Evolutionary conservation across 179 eudicot species (phyloP), one percentile per base, ranked within the genome.

Genomic region (Vitellaria paradoxa): DNA sequence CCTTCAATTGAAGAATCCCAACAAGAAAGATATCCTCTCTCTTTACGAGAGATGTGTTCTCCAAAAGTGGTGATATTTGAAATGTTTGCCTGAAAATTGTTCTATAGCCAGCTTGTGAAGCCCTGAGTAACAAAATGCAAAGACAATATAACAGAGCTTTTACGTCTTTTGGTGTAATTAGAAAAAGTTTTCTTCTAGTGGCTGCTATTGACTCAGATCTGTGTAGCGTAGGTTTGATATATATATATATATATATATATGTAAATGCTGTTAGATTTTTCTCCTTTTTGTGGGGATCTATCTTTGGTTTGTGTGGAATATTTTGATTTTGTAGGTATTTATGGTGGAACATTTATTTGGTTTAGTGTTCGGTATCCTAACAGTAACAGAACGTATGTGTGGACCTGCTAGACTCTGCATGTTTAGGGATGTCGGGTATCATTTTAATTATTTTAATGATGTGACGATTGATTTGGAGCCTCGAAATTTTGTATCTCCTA

Each of bases 11-110:
- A 91, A 80, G 88, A 86, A 87, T 57, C 87, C 93, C 0, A 87
- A 79, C 85, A 96, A 93, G 89, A 93, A 90, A 80, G 98, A 93
- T 10, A 85, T 90, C 53, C n/a, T 96, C 52, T 89, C 98, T 66
- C 86, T 96, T 70, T 96, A 96, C 60, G 99, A 96, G 81, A 90
- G 81, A 75, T 86, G 82, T 59, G 85, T 96, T 72, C 85, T 93
- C 37, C 86, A 88, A 73, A 93, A 88, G 77, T 86, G 81, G 4
- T 90, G 84, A 82, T 7, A 9, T 66, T 5, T 66, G 7, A 42
- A 42, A 66, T 42, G 65, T 21, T 72, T 14, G 30, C 59, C 21
- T 50, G 71, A 53, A 49, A 76, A 26, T 61, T 61, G 46, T 55
- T 8, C 18, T 62, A 26, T 49, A 74, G 72, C 68, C 76, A 64